Base-by-base conservation (phyloP, 192 early-diverging fungal species). In the Spizellomyces punctatus region DNA sequence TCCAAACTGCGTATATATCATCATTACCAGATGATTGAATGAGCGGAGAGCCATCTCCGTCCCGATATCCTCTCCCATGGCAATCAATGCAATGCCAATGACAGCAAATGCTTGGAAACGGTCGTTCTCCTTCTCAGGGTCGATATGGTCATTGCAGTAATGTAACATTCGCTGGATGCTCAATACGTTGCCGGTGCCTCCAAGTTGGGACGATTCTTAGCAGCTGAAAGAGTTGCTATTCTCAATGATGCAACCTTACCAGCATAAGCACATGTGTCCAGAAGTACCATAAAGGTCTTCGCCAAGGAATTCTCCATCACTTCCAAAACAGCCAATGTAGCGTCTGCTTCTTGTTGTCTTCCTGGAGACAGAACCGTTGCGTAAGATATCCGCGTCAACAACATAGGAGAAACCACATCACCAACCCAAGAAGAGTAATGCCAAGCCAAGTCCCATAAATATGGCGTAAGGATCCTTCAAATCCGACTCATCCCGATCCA, bases 51-150 rank as follows among this genome's bases (percentile, higher is more conserved):
- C 86, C 98, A 99, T 99, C 73, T 96, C 96, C 6, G 91, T 81
- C 6, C 98, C 98, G 76, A 98, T 86, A 68, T 96, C 93, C 80
- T 99, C 98, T 66, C 98, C 96, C 89, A 99, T 94, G 12, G 96
- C 88, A 76, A 99, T 95, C 75, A 98, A 69, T 6, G 95, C 94
- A 60, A 99, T 92, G 49, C 95, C 98, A 63, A 99, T 86, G 52
- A 96, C 96, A 9, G 98, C 96, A 83, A 92, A 96, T 6, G 92
- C 92, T 83, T 99, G 98, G 73, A 91, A 89, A 47, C 89, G 83
- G 77, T 92, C 93, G 72, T 89, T 90, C 69, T 97, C 95, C 66
- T 94, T 93, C 76, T 86, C 85, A 58, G 86, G 66, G 75, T 96
- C 94, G 69, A 98, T 80, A 72, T 97, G 97, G 78, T 99, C 96